Evolutionary conservation across 2,329 filamentous ascomycete genomes (phyloP).

Genomic region (Diplodia corticola): DNA sequence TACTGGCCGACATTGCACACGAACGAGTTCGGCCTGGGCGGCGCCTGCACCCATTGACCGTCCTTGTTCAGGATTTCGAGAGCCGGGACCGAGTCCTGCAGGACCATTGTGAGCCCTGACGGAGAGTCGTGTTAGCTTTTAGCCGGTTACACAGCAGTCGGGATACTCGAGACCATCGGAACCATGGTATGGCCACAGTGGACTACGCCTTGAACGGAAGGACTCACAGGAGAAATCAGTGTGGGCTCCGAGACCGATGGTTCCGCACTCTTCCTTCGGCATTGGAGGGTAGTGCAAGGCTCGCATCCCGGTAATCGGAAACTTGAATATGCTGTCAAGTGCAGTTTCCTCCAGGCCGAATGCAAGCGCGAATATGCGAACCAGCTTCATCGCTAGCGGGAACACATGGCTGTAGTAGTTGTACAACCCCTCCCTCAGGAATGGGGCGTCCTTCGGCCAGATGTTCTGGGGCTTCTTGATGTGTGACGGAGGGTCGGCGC

Average conservation of each 20-base stretch:
- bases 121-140: background rate
- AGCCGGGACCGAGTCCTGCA: constrained; percentile 5
- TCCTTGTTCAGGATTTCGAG: constrained; percentile 47
- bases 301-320: constrained; percentile 38
- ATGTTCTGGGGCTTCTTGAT: constrained; percentile 30
- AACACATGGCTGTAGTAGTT: constrained; percentile 37
- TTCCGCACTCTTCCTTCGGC: constrained; percentile 2
- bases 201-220: background rate
- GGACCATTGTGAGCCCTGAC: constrained; percentile 25
- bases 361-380: constrained; percentile 33
- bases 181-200: background rate
- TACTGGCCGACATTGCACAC: constrained; percentile 47
- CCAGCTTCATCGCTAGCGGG: constrained; percentile 36
- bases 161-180: background rate
- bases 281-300: constrained; percentile 27
- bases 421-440: constrained; percentile 35
- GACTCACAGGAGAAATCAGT: constrained; percentile 26
- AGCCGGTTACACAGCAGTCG: constrained; percentile 29
- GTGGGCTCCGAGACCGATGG: constrained; percentile 27
- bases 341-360: constrained; percentile 35
- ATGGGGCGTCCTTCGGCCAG: constrained; percentile 37
- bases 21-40: constrained; percentile 38
- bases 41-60: constrained; percentile 44
- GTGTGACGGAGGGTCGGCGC: background rate
- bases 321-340: constrained; percentile 36